Evolutionary conservation across 352 stramenopile species (phyloP), one percentile per base, ranked within the genome.

Genomic region (Globisporangium viniferum): DNA sequence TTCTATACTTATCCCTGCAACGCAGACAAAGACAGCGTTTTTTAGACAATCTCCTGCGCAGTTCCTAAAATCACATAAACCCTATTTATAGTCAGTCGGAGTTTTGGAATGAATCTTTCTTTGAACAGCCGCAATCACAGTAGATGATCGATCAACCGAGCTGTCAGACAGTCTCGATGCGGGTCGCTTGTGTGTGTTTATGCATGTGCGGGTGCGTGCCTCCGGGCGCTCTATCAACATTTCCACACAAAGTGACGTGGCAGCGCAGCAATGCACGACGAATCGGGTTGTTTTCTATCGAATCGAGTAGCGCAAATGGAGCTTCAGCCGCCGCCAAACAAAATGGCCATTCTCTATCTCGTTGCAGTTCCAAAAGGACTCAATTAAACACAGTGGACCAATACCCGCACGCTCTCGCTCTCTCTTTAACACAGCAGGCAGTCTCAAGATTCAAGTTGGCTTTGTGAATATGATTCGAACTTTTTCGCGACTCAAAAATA

Each of bases 211-310:
- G 22, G 7, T 22, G 53, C 24, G 27, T 39, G 12, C 14, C 2
- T 59, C 8, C 3, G 14, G 24, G 24, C 7, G 1, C 6, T 36
- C 8, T 46, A 15, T 46, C 55, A 46, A 51, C 55, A 33, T 20
- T 22, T n/a, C 29, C 29, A 59, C 33, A 24, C 54, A 41, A 27
- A 59, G 31, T 60, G 55, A 46, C 55, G 55, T 60, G 55, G 55
- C 55, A n/a, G 51, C 51, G n/a, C 12, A 22, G 51, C 51, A 58
- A 33, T 20, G 35, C 35, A 41, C 35, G 35, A 14, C 35, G 35
- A 41, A 41, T 41, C 35, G 35, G 9, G 0, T 41, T 12, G 35
- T 41, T 41, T 41, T 49, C 41, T n/a, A 49, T 49, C 8, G 39
- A 46, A n/a, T 49, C n/a, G 14, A 22, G 9, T 41, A 41, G 7